Evolutionary conservation across 2,329 filamentous ascomycete genomes (phyloP), one percentile per base, ranked within the genome.

Genomic region (Trichoderma citrinoviride): DNA sequence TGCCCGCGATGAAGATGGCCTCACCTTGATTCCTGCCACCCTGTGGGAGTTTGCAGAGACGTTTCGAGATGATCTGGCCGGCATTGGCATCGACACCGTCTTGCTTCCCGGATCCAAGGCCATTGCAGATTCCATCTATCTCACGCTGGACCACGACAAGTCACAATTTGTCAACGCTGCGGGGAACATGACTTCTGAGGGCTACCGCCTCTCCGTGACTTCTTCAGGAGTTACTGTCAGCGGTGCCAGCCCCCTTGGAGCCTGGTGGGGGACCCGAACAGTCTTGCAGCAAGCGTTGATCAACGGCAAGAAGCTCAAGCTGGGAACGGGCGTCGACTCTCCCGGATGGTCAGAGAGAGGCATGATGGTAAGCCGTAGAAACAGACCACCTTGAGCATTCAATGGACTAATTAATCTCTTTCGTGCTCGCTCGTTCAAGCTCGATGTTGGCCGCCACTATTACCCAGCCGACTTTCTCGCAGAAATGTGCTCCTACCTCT

Each of bases 191-290:
- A 84, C 82, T 0, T 78, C 81, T 0, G 83, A 86, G 69, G 82
- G 78, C 7, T 84, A 86, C 70, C 73, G 74, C 5, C 73, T 86
- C 8, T 73, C 76, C 12, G 74, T 84, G 3, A 76, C 74, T n/a
- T 65, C 70, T 6, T 69, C 74, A 8, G 77, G 79, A 3, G 73
- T 85, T 12, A 76, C 73, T 7, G 81, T 87, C 68, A 75, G 75
- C 4, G 85, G 84, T 2, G 82, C 83, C 6, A 84, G 83, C 57
- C 79, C 84, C 0, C 75, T 85, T 3, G 85, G 85, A 14, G 81
- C 78, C 49, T 87, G 82, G 82, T 87, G 85, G 85, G 85, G 80
- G 49, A 86, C 84, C 0, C 77, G 84, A 40, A 82, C 83, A 1
- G 67, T 87, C 14, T 69, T 87, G 6, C 85, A 87, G 56, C 82